A percentile compares a stretch with the other conserved stretches of the same genome.
Conservation (phyloP, 2,329 filamentous ascomycete species). For the Hypoxylon sp. region DNA sequence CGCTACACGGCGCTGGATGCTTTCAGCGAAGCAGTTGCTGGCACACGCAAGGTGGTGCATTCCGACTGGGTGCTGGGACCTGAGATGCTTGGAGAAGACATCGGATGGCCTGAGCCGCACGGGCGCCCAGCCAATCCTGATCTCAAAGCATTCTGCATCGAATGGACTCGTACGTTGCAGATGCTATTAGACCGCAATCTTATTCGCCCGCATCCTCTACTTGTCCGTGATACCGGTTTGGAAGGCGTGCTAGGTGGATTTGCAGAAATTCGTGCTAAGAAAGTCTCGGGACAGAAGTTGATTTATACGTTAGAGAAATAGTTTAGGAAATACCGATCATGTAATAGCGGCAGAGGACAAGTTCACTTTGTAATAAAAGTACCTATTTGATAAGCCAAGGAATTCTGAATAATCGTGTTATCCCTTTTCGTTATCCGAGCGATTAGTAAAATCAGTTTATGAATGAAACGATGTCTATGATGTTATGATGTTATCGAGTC, state of each 20-base stretch:
- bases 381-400: neutral
- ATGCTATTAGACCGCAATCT: neutral
- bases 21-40: neutral
- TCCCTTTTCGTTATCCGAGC: slow-evolving; percentile 1
- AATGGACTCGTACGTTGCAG: neutral
- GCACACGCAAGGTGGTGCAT: neutral
- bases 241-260: neutral
- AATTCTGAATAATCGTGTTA: neutral
- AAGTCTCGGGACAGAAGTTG: neutral
- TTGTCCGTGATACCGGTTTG: neutral
- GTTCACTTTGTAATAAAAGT: neutral
- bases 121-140: neutral
- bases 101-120: neutral
- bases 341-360: neutral
- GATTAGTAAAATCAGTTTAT: neutral
- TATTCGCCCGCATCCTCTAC: neutral
- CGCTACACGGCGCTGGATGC: neutral
- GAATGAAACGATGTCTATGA: neutral
- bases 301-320: neutral
- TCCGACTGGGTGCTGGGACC: neutral
- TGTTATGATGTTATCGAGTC: neutral
- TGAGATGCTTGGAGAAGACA: neutral
- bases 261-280: neutral
- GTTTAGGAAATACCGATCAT: neutral
- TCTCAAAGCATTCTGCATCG: neutral